Base-by-base conservation (phyloP, 352 stramenopile species). In the Pythium plurisporium region DNA sequence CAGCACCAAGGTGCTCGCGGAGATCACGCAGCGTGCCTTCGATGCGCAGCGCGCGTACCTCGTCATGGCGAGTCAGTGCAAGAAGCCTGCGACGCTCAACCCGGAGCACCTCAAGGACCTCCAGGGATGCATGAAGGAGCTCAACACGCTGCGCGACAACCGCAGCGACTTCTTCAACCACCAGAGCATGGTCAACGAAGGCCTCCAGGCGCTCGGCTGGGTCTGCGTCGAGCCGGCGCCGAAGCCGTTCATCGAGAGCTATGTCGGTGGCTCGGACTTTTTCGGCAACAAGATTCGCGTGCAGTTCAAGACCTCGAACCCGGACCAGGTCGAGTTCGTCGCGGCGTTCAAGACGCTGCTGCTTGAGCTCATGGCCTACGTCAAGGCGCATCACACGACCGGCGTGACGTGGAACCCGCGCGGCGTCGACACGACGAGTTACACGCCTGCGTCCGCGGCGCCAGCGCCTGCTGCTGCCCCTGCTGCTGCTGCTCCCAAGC, bases 231-330 rank as follows among this genome's bases (percentile, higher is more conserved):
- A 94, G 65, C 86, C 85, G 2, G 82, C 89, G 0, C 96, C 96
- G 10, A 94, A 94, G 59, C 85, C 89, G 27, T 98, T 98, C 73
- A 95, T 98, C 51, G 96, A 98, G 62, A 96, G 91, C 61, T 97
- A 95, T 59, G 77, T 98, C 55, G 96, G 90, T 38, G 92, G 87
- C 42, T 93, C 83, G 37, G 95, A 99, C 67, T 98, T 98, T 73
- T 99, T 95, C 91, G 91, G 91, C 42, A 99, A 99, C 78, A 98
- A 98, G 69, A 98, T 99, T 71, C 81, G 96, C 47, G 96, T 98
- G 70, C 86, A 98, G 67, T 98, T 89, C 78, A 98, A 98, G 64
- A 96, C 94, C 30, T 86, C 89, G 51, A 85, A 94, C 36, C 74
- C 88, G 4, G 79, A 93, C 37, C 94, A 98, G 43, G 83, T 98